Evolutionary conservation across 2,329 filamentous ascomycete genomes (phyloP).

Genomic region (Periglandula ipomoeae): DNA sequence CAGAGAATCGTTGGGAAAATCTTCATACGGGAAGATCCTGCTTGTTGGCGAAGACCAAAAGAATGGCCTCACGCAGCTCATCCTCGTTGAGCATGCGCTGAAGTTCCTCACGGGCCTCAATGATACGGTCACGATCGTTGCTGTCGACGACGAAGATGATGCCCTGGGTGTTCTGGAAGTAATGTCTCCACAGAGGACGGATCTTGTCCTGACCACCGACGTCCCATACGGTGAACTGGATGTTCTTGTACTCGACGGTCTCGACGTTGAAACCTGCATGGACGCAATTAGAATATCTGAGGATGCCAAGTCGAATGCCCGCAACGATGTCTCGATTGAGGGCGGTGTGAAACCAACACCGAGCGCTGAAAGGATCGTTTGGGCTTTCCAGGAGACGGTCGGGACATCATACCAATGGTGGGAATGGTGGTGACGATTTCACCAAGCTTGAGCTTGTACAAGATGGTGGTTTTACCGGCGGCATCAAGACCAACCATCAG

Average conservation of each 20-base stretch:
- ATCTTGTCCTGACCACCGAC: slow-evolving; percentile 99
- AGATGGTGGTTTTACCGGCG: slow-evolving; percentile 98
- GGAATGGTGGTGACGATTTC: slow-evolving; percentile 99
- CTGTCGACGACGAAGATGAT: slow-evolving; percentile 99
- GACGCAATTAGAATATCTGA: slow-evolving; percentile 10
- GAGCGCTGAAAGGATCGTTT: neutral
- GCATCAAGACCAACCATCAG: slow-evolving; percentile 99
- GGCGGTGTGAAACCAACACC: neutral
- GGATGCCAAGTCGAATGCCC: neutral
- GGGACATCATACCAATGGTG: slow-evolving; percentile 68
- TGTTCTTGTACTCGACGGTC: slow-evolving; percentile 99
- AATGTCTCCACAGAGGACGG: slow-evolving; percentile 97
- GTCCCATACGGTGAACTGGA: slow-evolving; percentile 99
- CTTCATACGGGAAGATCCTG: slow-evolving; percentile 89
- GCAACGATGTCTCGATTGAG: neutral
- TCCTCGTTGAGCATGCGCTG: slow-evolving; percentile 98
- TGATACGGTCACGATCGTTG: slow-evolving; percentile 96
- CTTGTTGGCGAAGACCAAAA: slow-evolving; percentile 99
- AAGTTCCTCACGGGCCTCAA: slow-evolving; percentile 92
- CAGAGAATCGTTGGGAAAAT: neutral
- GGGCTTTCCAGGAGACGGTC: slow-evolving; percentile 1
- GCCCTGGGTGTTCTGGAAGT: slow-evolving; percentile 99
- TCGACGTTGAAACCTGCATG: slow-evolving; percentile 92
- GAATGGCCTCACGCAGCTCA: slow-evolving; percentile 92
- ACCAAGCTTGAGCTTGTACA: slow-evolving; percentile 99